phyloP scores from a whole-genome alignment of 495 filamentous ascomycete species.

The Podospora pseudoanserina region DNA sequence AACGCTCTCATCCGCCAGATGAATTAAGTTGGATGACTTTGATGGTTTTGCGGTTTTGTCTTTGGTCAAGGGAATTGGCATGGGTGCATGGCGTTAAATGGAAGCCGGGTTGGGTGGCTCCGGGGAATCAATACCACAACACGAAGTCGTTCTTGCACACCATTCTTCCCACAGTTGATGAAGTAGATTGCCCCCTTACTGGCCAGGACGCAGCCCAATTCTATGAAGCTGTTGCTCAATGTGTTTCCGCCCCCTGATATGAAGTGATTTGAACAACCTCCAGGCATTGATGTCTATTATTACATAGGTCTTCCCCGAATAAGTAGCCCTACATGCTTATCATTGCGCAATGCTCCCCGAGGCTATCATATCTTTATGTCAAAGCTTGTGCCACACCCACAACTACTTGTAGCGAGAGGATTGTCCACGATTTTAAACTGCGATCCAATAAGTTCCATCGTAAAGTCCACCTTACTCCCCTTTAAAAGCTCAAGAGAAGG shows the following conservation, averaged over 20 bases:
- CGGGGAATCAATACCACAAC: constrained; percentile 34
- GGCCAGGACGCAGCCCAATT: constrained; percentile 24
- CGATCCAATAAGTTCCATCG: constrained; percentile 93
- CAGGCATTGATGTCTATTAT: background rate
- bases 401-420: constrained; percentile 84
- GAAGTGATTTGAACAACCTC: background rate
- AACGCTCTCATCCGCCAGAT: constrained; percentile 94
- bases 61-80: constrained; percentile 37
- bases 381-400: constrained; percentile 97
- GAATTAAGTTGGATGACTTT: constrained; percentile 64
- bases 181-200: constrained; percentile 23
- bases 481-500: constrained; percentile 84
- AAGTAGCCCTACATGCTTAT: background rate
- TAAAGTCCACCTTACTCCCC: constrained; percentile 92
- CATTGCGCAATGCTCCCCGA: background rate
- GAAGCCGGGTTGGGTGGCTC: constrained; percentile 20
- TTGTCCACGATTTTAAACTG: constrained; percentile 97
- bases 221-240: constrained; percentile 16
- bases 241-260: background rate
- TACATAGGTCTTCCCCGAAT: background rate
- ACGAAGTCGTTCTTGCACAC: constrained; percentile 26
- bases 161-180: constrained; percentile 18
- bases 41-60: constrained; percentile 33
- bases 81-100: constrained; percentile 36
- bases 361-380: constrained; percentile 65